phyloP scores from a whole-genome alignment of 2,329 filamentous ascomycete genomes.

The Paracoccidioides brasiliensis region DNA sequence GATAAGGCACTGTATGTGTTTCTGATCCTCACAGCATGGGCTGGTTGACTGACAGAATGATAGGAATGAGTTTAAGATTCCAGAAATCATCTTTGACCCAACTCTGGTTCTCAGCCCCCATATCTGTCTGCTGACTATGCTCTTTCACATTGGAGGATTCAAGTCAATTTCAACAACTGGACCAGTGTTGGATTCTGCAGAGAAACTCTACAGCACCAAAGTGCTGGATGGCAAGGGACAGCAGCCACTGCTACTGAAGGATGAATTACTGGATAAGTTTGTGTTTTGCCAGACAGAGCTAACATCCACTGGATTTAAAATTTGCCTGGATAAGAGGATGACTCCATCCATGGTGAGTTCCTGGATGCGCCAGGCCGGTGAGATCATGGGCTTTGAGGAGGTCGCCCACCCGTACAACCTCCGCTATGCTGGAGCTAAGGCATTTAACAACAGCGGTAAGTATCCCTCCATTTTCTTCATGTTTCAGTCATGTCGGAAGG shows the following conservation, averaged over 20 bases:
- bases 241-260: constrained; percentile 21
- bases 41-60: neutral
- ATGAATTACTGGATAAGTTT: constrained; percentile 20
- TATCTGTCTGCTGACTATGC: too few relatives aligned
- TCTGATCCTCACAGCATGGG: too few relatives aligned
- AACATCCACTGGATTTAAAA: constrained; percentile 14
- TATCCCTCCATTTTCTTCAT: constrained; percentile 1
- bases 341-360: neutral
- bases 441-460: constrained; percentile 28
- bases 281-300: constrained; percentile 19
- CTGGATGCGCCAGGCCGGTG: constrained; percentile 16
- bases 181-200: too few relatives aligned
- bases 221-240: constrained; percentile 20
- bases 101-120: too few relatives aligned
- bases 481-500: neutral
- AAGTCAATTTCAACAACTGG: too few relatives aligned
- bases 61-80: neutral
- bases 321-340: constrained; percentile 18
- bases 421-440: constrained; percentile 24
- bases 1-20: constrained; percentile 10
- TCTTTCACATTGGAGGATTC: too few relatives aligned
- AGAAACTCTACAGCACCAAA: constrained; percentile 19
- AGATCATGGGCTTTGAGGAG: constrained; percentile 23
- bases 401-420: constrained; percentile 24
- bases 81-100: too few relatives aligned